Evolutionary conservation across 2,329 filamentous ascomycete species (phyloP).

Genomic region (Trichophyton verrucosum): DNA sequence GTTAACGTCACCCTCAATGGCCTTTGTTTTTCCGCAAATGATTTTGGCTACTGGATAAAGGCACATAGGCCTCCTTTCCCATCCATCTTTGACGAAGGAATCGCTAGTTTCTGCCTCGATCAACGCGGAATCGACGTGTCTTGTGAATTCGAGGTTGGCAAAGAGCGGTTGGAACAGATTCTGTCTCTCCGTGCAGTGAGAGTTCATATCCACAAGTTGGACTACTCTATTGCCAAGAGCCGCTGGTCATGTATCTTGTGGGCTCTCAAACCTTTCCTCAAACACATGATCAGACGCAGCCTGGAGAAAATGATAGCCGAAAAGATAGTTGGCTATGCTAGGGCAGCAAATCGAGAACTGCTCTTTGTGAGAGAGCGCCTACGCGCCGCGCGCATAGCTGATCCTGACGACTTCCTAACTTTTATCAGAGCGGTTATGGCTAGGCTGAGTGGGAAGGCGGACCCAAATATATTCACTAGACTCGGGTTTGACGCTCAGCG

Average conservation of each 20-base stretch:
- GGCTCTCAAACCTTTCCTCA: conserved; percentile 71
- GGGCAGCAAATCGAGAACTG: conserved; percentile 69
- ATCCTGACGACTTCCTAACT: conserved; percentile 65
- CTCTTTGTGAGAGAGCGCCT: conserved; percentile 77
- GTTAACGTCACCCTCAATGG: conserved; percentile 71
- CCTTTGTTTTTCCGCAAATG: conserved; percentile 69
- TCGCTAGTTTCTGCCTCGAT: conserved; percentile 75
- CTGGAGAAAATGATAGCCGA: conserved; percentile 67
- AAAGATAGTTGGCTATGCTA: conserved; percentile 57
- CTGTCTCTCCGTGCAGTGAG: conserved; percentile 62
- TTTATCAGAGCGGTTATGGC: conserved; percentile 76
- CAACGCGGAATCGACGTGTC: conserved; percentile 77
- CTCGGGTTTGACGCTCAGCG: conserved; percentile 55
- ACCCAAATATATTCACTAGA: conserved; percentile 63
- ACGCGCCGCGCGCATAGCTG: conserved; percentile 69
- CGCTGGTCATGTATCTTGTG: conserved; percentile 68
- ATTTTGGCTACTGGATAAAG: conserved; percentile 81
- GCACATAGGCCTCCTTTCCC: conserved; percentile 58
- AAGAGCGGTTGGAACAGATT: conserved; percentile 66
- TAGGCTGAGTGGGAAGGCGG: conserved; percentile 55
- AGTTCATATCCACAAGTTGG: conserved; percentile 75
- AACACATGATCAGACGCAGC: conserved; percentile 65
- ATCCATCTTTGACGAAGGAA: conserved; percentile 61
- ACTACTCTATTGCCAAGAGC: conserved; percentile 57
- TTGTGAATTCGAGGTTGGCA: conserved; percentile 70